Evolutionary conservation across 2,329 filamentous ascomycete genomes (phyloP).

Genomic region (Karstenula rhodostoma): DNA sequence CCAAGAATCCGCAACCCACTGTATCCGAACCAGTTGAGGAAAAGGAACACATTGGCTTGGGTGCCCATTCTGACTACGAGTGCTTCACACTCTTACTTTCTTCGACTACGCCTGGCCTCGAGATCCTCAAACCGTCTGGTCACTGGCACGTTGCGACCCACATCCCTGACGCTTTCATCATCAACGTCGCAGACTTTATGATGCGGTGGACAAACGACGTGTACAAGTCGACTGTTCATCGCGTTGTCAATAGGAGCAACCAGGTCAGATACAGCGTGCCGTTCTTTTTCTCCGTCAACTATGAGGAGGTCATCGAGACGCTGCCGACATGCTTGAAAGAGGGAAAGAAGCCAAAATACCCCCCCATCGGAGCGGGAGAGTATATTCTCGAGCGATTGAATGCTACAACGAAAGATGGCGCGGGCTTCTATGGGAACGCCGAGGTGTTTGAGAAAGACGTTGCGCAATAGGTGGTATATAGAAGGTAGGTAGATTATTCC

Average conservation of each 20-base stretch:
- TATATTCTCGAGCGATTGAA: conserved; percentile 51
- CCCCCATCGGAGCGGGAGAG: conserved; percentile 49
- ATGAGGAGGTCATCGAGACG: conserved; percentile 51
- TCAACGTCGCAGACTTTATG: conserved; percentile 63
- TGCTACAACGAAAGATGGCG: conserved; percentile 42
- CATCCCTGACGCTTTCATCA: conserved; percentile 56
- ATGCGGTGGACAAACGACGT: conserved; percentile 61
- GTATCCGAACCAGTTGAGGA: conserved; percentile 23
- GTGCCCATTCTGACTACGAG: conserved; percentile 49
- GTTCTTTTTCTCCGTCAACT: conserved; percentile 58
- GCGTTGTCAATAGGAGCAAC: conserved; percentile 53
- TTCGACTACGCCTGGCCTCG: conserved; percentile 39
- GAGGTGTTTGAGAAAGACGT: conserved; percentile 18
- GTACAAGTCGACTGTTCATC: conserved; percentile 60
- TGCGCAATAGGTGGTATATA: background rate
- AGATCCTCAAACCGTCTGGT: conserved; percentile 43
- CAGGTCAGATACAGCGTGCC: conserved; percentile 56
- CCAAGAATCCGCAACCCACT: conserved; percentile 29
- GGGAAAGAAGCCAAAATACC: conserved; percentile 44
- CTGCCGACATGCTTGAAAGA: conserved; percentile 48
- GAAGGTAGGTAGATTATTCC: too few relatives aligned
- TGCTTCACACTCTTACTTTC: conserved; percentile 46
- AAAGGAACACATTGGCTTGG: conserved; percentile 46
- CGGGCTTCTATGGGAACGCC: conserved; percentile 35
- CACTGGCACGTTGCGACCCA: conserved; percentile 47